Base-by-base conservation (phyloP, 345 rosid genomes). In the Arabidopsis arenosa region DNA sequence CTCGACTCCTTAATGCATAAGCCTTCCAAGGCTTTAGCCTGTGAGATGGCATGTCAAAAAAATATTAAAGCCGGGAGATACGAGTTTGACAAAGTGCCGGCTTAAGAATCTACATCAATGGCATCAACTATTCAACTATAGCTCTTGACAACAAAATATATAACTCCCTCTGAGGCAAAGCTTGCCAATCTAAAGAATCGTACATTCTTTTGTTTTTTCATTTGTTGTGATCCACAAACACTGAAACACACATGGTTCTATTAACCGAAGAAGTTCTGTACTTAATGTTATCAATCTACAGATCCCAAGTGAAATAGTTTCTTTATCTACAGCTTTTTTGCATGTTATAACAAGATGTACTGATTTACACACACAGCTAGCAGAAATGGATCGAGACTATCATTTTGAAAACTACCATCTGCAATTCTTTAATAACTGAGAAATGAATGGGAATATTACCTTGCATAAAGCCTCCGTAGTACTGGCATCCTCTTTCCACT, bases 381-480 rank as follows among this genome's bases (percentile, higher is more conserved):
- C 14, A 62, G 9, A 53, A 15, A 53, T 37, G 39, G 61, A 56
- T 35, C 18, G 28, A 37, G 13, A 28, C 28, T 21, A 39, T 15
- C 45, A 66, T 4, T 57, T 51, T 23, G 18, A 57, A 40, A 30
- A 43, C 30, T 21, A 52, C 63, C 52, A 39, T 77, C 15, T 53
- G 1, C 11, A 44, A 3, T 33, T 47, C 9, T 41, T 14, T 26
- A 35, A 37, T 30, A 45, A 26, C 14, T 66, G 53, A 72, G 45
- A 77, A 32, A 57, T 14, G n/a, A 5, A 58, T 49, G 10, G 41
- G 11, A 41, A 10, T 56, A 63, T 76, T 70, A 80, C 98, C 93
- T 90, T 86, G 86, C 85, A 87, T 78, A 83, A 83, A 74, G 92
- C 93, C 76, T 91, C 92, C 71, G 80, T 75, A 36, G 87, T 86